These are phyloP conservation scores for Leccinum pellstonianum DNA, from an alignment of 768 basidiomycete species.

Conservation along the genomic window DNA sequence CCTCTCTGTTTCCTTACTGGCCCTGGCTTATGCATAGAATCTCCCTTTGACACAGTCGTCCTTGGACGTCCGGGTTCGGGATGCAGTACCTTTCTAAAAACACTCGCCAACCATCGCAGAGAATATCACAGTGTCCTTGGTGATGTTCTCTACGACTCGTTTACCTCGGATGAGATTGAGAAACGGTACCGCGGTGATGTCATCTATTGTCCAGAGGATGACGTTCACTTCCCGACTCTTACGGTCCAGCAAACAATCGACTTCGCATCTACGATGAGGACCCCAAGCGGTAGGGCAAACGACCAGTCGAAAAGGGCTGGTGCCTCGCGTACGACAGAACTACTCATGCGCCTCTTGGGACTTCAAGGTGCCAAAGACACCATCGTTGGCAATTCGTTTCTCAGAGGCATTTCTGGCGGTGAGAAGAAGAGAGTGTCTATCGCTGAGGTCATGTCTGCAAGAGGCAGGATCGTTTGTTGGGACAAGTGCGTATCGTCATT, in stretches of 20 bases:
- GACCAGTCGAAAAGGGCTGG: constrained; percentile 28
- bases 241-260: constrained; percentile 47
- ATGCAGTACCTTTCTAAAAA: constrained; percentile 51
- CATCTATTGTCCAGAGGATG: constrained; percentile 37
- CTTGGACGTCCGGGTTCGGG: constrained; percentile 76
- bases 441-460: constrained; percentile 62
- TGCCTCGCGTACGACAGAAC: constrained; percentile 37
- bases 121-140: constrained; percentile 43
- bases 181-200: constrained; percentile 49
- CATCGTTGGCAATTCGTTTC: constrained; percentile 71
- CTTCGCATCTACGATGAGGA: constrained; percentile 54
- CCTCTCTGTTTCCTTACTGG: neutral
- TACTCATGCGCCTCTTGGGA: constrained; percentile 70
- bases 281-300: constrained; percentile 31
- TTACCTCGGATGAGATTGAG: constrained; percentile 43
- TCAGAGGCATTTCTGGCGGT: constrained; percentile 74
- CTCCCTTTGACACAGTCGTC: constrained; percentile 51
- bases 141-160: constrained; percentile 46
- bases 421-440: constrained; percentile 82
- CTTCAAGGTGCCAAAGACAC: constrained; percentile 71
- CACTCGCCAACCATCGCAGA: constrained; percentile 44
- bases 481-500: constrained; percentile 55
- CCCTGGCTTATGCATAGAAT: neutral
- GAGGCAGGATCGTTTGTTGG: constrained; percentile 67
- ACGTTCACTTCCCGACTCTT: constrained; percentile 33